Percentiles rank a stretch among this genome's conserved stretches.
Evolutionary conservation across 169 alveolate genomes (phyloP).

Genomic region (Cryptosporidium meleagridis): DNA sequence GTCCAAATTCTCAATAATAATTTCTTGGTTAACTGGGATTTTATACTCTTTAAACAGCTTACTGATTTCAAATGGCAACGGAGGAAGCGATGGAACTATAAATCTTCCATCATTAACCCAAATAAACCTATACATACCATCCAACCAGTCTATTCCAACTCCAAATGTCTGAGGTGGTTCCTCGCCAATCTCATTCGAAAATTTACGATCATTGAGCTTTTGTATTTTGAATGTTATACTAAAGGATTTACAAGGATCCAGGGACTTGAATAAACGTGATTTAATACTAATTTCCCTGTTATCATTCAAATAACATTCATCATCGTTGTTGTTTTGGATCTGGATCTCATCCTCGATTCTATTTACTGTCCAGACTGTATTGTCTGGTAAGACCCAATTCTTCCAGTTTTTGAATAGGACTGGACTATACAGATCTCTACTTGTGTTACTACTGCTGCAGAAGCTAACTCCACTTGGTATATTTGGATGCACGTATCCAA

Average conservation of each 20-base stretch:
- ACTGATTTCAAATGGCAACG: slow-evolving; percentile 65
- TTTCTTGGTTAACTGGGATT: slow-evolving; percentile 39
- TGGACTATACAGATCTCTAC: slow-evolving; percentile 35
- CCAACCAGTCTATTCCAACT: slow-evolving; percentile 67
- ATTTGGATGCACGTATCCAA: slow-evolving; percentile 29
- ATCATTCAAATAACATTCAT: slow-evolving; percentile 56
- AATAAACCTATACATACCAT: slow-evolving; percentile 53
- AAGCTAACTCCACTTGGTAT: slow-evolving; percentile 56
- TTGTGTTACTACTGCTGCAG: slow-evolving; percentile 35
- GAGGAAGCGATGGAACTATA: slow-evolving; percentile 40
- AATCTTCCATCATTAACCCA: slow-evolving; percentile 69
- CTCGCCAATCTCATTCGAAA: neutral
- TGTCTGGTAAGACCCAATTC: slow-evolving; percentile 34
- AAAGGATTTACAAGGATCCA: slow-evolving; percentile 60
- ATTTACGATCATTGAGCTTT: neutral
- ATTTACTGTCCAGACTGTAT: slow-evolving; percentile 9
- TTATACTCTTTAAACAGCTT: slow-evolving; percentile 39
- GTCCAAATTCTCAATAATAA: neutral
- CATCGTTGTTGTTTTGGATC: slow-evolving; percentile 69
- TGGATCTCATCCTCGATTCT: slow-evolving; percentile 6
- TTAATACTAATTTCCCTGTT: slow-evolving; percentile 25
- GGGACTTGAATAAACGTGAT: slow-evolving; percentile 22
- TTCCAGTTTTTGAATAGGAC: slow-evolving; percentile 22
- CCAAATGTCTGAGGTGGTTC: slow-evolving; percentile 5
- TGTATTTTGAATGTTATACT: slow-evolving; percentile 8